These are phyloP conservation scores for Colletotrichum musae DNA, from an alignment of 2,329 filamentous ascomycete species.

Conservation along the genomic window DNA sequence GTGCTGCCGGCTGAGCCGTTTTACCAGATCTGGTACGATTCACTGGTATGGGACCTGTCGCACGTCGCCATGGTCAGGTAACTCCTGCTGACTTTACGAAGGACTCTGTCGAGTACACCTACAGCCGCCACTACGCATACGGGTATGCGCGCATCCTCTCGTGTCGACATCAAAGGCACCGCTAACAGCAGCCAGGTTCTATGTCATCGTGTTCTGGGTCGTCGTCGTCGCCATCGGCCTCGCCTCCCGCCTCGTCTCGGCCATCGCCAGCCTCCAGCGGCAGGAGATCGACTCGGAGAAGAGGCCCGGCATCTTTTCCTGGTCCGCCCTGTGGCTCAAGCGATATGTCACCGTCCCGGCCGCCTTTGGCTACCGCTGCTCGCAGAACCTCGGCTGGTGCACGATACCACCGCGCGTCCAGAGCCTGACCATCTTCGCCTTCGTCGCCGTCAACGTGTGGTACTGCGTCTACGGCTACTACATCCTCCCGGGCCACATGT, in stretches of 20 bases:
- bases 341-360: slow-evolving; percentile 56
- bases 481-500: slow-evolving; percentile 55
- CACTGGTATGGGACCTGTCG: slow-evolving; percentile 49
- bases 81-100: slow-evolving; percentile 27
- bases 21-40: slow-evolving; percentile 54
- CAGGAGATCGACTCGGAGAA: slow-evolving; percentile 33
- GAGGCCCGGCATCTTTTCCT: slow-evolving; percentile 12
- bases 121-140: slow-evolving; percentile 53
- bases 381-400: slow-evolving; percentile 61
- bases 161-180: not conserved
- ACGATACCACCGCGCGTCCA: slow-evolving; percentile 62
- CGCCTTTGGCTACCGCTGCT: slow-evolving; percentile 59
- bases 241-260: slow-evolving; percentile 46
- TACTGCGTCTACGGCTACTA: slow-evolving; percentile 55
- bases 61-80: not conserved
- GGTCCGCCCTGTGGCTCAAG: slow-evolving; percentile 49
- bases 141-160: slow-evolving; percentile 47
- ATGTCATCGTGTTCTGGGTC: slow-evolving; percentile 59
- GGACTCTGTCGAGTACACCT: slow-evolving; percentile 54
- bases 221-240: slow-evolving; percentile 55
- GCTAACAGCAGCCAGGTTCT: slow-evolving; percentile 44
- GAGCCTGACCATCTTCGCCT: slow-evolving; percentile 55
- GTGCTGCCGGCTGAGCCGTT: slow-evolving; percentile 53
- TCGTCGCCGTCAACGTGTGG: slow-evolving; percentile 55
- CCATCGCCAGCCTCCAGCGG: slow-evolving; percentile 31